These are phyloP conservation scores for Coprinellus aureogranulatus DNA, from an alignment of 768 basidiomycete genomes.

Conservation along the genomic window DNA sequence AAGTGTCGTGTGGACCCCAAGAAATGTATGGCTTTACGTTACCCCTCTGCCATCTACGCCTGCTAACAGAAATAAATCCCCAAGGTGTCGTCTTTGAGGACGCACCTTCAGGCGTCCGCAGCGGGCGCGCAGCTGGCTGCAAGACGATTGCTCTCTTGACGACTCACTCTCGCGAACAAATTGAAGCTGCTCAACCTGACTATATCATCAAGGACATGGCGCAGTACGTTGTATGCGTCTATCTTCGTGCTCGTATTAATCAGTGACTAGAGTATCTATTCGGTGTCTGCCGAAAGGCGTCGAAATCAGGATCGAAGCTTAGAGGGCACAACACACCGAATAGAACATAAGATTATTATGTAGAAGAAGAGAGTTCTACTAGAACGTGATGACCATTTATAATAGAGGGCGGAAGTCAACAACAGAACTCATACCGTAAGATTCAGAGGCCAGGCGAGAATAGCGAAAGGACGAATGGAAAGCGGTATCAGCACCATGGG, in stretches of 20 bases:
- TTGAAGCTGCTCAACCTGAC: conserved; percentile 61
- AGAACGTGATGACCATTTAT: neutral
- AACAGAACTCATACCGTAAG: neutral
- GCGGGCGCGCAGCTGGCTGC: conserved; percentile 80
- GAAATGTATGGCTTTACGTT: conserved; percentile 46
- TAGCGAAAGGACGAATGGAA: neutral
- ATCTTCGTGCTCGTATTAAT: conserved; percentile 1
- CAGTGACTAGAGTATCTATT: conserved; percentile 7
- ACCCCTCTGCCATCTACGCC: conserved; percentile 7
- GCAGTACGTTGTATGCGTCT: conserved; percentile 39
- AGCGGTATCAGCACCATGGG: conserved; percentile 6
- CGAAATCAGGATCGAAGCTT: conserved; percentile 11
- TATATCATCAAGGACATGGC: conserved; percentile 74
- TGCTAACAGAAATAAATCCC: conserved; percentile 2
- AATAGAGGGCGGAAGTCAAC: neutral
- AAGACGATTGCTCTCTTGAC: conserved; percentile 83
- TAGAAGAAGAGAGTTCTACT: conserved; percentile 1
- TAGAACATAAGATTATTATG: neutral
- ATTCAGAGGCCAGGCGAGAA: neutral
- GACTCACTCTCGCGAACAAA: conserved; percentile 66
- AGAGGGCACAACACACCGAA: neutral
- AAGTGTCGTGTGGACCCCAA: conserved; percentile 60
- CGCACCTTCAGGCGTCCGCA: conserved; percentile 79
- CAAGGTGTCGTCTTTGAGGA: conserved; percentile 87
- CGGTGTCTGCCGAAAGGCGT: conserved; percentile 10